Conservation (phyloP, 2,329 filamentous ascomycete genomes). For the Aspergillus fumigatiaffinis region DNA sequence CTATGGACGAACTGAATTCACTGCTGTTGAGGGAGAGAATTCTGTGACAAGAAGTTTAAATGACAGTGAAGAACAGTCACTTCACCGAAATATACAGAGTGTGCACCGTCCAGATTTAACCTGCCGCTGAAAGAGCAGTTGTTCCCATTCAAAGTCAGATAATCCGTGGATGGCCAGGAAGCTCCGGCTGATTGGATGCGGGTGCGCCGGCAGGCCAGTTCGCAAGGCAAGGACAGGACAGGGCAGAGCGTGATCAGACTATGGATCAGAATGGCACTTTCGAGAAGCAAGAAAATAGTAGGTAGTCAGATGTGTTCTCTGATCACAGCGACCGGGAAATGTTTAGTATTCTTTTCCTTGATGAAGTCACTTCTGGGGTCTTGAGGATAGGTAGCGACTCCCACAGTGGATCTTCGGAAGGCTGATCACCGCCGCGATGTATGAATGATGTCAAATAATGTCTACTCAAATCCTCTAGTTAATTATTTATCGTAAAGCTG, state of each 20-base stretch:
- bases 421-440: not conserved
- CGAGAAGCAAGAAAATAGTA: not conserved
- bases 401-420: slow-evolving; percentile 5
- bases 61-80: not conserved
- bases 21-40: not conserved
- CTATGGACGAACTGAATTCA: not conserved
- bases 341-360: not conserved
- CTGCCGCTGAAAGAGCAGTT: not conserved
- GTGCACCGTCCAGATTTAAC: not conserved
- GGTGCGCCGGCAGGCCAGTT: not conserved
- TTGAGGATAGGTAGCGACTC: not conserved
- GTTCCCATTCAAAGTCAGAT: not conserved
- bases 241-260: not conserved
- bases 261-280: not conserved
- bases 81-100: not conserved
- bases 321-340: not conserved
- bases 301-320: not conserved
- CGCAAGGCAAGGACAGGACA: not conserved
- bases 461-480: not conserved
- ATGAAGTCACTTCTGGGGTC: slow-evolving; percentile 7
- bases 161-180: not conserved
- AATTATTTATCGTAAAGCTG: not conserved
- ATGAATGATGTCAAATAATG: slow-evolving; percentile 8
- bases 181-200: slow-evolving; percentile 10
- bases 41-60: not conserved